A percentile compares a stretch with the other conserved stretches of the same genome.
These are phyloP conservation scores for Cenchrus purpureus DNA, from an alignment of 176 grass and related monocot genomes.

Conservation along the genomic window DNA sequence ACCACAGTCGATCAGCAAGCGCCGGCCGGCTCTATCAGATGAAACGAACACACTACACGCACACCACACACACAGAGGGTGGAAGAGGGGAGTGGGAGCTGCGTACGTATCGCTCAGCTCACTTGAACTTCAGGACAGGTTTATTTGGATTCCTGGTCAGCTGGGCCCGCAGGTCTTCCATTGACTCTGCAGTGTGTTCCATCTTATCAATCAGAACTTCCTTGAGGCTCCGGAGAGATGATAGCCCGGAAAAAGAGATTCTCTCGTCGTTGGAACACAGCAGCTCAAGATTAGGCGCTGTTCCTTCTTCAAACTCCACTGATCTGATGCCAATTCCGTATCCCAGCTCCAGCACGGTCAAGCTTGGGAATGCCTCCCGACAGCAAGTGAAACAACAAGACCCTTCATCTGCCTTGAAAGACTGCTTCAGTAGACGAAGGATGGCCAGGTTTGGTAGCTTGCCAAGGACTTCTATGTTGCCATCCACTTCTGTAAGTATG, in stretches of 20 bases:
- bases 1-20: no score
- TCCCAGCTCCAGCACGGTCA: not conserved
- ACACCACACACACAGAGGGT: no score
- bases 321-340: fast-evolving
- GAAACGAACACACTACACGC: no score
- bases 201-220: not conserved
- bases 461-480: not conserved
- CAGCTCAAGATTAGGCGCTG: not conserved
- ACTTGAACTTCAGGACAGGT: not conserved
- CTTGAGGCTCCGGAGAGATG: not conserved
- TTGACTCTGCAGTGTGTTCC: not conserved
- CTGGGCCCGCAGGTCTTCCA: not conserved
- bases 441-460: constrained; percentile 1
- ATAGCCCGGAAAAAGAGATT: not conserved
- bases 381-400: not conserved
- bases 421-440: not conserved
- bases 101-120: no score
- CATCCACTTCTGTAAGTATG: not conserved
- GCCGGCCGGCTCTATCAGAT: no score
- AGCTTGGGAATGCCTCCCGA: not conserved
- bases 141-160: not conserved
- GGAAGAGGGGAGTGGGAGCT: no score
- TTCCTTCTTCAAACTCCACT: not conserved
- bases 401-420: not conserved
- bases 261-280: not conserved